Evolutionary conservation across 2,329 filamentous ascomycete genomes (phyloP), one percentile per base, ranked within the genome.

Genomic region (Fusarium abutilonis): DNA sequence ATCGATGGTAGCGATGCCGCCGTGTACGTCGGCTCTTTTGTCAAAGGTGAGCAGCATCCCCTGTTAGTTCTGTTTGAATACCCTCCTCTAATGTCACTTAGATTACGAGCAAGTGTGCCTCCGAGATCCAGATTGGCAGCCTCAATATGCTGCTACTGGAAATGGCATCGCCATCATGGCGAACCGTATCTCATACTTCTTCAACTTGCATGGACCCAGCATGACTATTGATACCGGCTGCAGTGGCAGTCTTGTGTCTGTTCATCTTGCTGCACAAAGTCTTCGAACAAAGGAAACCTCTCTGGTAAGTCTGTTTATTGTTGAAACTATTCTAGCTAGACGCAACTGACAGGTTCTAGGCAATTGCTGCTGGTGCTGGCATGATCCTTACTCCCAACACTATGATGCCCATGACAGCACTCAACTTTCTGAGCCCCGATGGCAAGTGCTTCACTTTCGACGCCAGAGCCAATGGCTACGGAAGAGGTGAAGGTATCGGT

Each of bases 211-310:
- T 11, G 84, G 85, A 0, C 82, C 84, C 2, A 84, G 82, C 63
- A 78, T 86, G 70, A 86, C 83, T 0, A 72, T 87, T 13, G 84
- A 87, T 48, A 87, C 85, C 1, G 85, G 83, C 17, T 88, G 85
- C 70, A 86, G 83, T 21, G 80, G 80, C 10, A 83, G 81, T 44
- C 74, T 87, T 17, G 80, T 85, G 4, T 80, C 82, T 0, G 75
- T 87, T 4, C 81, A 87, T 63, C 71, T 83, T 31, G 84, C 82
- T 3, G 80, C 79, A 15, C 80, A 83, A 47, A 81, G 79, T 21
- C 71, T 87, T 1, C 73, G 78, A 8, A 74, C 66, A 19, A 77
- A 79, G 3, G 81, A 85, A 42, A 76, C 77, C 0, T 76, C 74
- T 5, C 60, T 79, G 34, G 81, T 76, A 63, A 54, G 71, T 34